Evolutionary conservation across 2,329 filamentous ascomycete genomes (phyloP).

Genomic region (Grosmannia huntii): DNA sequence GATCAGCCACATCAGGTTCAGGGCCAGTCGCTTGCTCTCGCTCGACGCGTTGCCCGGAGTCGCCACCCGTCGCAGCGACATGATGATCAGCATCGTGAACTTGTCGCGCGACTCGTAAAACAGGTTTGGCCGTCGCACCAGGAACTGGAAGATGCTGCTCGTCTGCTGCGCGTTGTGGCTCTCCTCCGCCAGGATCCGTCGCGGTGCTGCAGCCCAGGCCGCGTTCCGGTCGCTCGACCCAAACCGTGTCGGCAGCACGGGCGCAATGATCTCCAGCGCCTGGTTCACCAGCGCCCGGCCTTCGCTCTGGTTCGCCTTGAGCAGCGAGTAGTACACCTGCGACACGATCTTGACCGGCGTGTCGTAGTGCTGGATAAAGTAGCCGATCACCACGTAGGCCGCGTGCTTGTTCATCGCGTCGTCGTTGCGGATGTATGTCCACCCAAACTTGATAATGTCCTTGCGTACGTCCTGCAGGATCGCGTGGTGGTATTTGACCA

Average conservation of each 20-base stretch:
- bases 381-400: slow-evolving; percentile 90
- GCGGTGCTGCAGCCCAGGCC: slow-evolving; percentile 79
- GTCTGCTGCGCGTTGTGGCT: slow-evolving; percentile 91
- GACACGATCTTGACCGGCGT: slow-evolving; percentile 92
- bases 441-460: slow-evolving; percentile 97
- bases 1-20: slow-evolving; percentile 83
- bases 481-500: slow-evolving; percentile 87
- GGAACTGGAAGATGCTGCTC: slow-evolving; percentile 93
- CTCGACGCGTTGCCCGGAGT: slow-evolving; percentile 71
- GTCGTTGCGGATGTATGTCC: slow-evolving; percentile 97
- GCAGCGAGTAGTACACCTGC: slow-evolving; percentile 83
- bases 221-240: slow-evolving; percentile 61
- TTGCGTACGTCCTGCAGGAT: slow-evolving; percentile 86
- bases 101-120: slow-evolving; percentile 94
- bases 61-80: slow-evolving; percentile 78
- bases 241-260: slow-evolving; percentile 78
- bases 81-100: slow-evolving; percentile 79
- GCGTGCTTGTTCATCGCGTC: slow-evolving; percentile 99
- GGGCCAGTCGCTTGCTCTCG: slow-evolving; percentile 80
- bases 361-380: slow-evolving; percentile 95
- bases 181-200: slow-evolving; percentile 85
- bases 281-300: slow-evolving; percentile 86
- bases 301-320: slow-evolving; percentile 91
- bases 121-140: slow-evolving; percentile 80
- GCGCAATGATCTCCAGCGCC: slow-evolving; percentile 87